Conservation (phyloP, 345 rosid genomes). For the Melastoma malabathricum region DNA sequence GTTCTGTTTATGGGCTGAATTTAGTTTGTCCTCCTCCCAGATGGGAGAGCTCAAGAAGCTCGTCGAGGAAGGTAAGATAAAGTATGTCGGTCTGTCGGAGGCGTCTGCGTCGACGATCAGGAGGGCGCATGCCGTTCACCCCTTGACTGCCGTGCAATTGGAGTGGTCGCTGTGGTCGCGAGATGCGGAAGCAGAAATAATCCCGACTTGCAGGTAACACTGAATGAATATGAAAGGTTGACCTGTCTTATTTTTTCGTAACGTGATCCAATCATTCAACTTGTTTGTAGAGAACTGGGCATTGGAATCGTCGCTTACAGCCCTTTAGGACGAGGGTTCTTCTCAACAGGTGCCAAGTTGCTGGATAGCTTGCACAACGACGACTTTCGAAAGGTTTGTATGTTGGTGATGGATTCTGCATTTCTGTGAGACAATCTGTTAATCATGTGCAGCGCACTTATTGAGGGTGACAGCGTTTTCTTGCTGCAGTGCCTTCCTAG, state of each 20-base stretch:
- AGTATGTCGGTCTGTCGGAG: conserved; percentile 58
- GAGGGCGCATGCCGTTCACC: conserved; percentile 75
- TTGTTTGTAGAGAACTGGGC: conserved; percentile 46
- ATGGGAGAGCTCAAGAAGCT: conserved; percentile 4
- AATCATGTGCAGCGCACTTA: too few relatives aligned
- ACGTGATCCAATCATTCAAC: not conserved
- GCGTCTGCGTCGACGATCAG: conserved; percentile 75
- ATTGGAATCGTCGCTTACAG: conserved; percentile 65
- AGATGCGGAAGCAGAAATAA: conserved; percentile 61
- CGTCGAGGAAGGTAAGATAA: conserved; percentile 48
- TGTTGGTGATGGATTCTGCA: too few relatives aligned
- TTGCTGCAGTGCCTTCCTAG: too few relatives aligned
- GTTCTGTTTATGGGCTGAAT: too few relatives aligned
- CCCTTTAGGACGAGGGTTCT: conserved; percentile 58
- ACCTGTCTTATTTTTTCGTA: not conserved
- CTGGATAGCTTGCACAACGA: conserved; percentile 21
- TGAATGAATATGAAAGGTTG: not conserved
- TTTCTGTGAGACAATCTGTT: too few relatives aligned
- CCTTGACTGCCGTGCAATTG: conserved; percentile 54
- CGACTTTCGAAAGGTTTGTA: conserved; percentile 35
- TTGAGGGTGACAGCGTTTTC: too few relatives aligned
- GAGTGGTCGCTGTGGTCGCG: conserved; percentile 86
- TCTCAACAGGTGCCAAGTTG: conserved; percentile 46
- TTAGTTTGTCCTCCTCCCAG: too few relatives aligned
- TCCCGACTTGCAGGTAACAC: conserved; percentile 23